Evolutionary conservation across 129 eudicot genomes (phyloP).

Genomic region (Pseudognaphalium luteoalbum): DNA sequence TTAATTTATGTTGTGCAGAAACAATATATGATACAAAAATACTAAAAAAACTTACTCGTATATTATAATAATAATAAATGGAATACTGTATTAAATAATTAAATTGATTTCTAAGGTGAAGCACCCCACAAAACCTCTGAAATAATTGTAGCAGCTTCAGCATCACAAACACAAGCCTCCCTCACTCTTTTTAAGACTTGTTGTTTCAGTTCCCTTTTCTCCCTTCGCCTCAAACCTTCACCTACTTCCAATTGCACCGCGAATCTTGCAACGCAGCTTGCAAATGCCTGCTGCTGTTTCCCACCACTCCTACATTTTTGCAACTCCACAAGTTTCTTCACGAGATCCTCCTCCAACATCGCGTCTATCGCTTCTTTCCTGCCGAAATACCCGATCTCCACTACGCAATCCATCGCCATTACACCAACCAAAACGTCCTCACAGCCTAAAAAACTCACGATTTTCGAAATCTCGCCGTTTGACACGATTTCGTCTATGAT

Average conservation of each 20-base stretch:
- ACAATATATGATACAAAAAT: too few species aligned
- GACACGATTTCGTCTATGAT: constrained; percentile 71
- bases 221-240: constrained; percentile 83
- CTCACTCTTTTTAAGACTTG: constrained; percentile 54
- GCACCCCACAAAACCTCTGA: constrained; percentile 98
- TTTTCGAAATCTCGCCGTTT: constrained; percentile 47
- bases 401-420: constrained; percentile 61
- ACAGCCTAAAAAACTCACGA: constrained; percentile 33
- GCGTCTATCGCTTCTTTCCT: constrained; percentile 81
- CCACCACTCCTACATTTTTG: constrained; percentile 55
- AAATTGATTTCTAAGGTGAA: constrained; percentile 44
- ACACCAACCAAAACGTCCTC: constrained; percentile 27
- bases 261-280: constrained; percentile 73
- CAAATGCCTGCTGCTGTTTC: constrained; percentile 50
- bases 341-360: constrained; percentile 56
- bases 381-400: constrained; percentile 82
- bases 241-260: constrained; percentile 90
- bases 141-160: constrained; percentile 80
- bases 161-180: constrained; percentile 57
- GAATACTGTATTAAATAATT: too few species aligned
- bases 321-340: constrained; percentile 64
- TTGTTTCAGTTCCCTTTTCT: constrained; percentile 71
- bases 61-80: too few species aligned
- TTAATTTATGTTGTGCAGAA: too few species aligned
- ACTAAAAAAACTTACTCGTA: too few species aligned